Evolutionary conservation across 2,329 filamentous ascomycete genomes (phyloP), one percentile per base, ranked within the genome.

Genomic region (Paecilomyces variotii): DNA sequence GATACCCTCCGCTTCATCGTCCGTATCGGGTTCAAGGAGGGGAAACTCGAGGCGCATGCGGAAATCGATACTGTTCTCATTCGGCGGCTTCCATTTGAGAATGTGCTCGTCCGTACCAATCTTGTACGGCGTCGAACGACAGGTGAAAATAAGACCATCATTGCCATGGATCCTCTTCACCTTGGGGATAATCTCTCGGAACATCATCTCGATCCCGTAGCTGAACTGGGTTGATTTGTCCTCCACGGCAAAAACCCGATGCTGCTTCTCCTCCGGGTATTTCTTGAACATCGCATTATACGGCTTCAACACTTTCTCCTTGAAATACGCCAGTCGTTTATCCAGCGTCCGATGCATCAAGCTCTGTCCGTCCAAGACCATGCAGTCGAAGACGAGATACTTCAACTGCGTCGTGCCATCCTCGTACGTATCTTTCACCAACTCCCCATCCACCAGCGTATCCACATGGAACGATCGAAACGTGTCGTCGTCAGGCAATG

Each of bases 121-220:
- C 66, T 87, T 87, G 78, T 99, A 99, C 9, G 87, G 83, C 19
- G 90, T 91, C 66, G 86, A 88, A 63, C 90, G 86, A 76, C 93
- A 96, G n/a, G 94, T 97, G 76, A 97, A 99, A 69, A 99, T 96
- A 53, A 99, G 82, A 4, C 94, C 94, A 72, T 99, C 94, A 72
- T 97, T 97, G 62, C 93, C 92, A 71, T 99, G 94, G 49, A 78
- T 74, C 54, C 72, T 71, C 64, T 87, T 88, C 35, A 99, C 83
- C 50, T 82, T 86, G 0, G 91, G 92, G 28, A 97, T 84, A 52
- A 95, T 85, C 59, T 92, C 83, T 64, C 87, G 85, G 78, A 99
- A 96, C 88, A 97, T 96, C 84, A 89, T 89, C 70, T 91, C 87
- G 60, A 95, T 86, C 53, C 87, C 91, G 76, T 99, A 99, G 54